Percentiles rank a stretch among this genome's conserved stretches.
Evolutionary conservation across 139 green algal species (phyloP).

Genomic region (Volvox africanus): DNA sequence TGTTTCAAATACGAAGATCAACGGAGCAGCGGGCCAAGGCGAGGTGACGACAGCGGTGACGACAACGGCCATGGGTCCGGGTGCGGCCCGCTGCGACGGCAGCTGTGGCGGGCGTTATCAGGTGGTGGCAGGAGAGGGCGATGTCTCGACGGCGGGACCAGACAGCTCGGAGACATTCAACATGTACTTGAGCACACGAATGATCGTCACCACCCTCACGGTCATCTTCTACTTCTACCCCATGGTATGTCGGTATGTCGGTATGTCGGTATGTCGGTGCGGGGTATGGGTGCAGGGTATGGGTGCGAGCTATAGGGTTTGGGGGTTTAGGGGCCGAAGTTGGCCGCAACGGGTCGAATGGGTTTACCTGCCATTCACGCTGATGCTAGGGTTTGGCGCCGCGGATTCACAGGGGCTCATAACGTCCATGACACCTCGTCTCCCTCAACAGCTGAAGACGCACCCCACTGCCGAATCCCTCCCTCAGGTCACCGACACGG

Average conservation of each 20-base stretch:
- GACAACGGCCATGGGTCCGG: neutral
- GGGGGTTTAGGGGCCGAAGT: no score
- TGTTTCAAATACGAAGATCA: no score
- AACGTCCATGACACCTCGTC: no score
- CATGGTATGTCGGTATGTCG: neutral
- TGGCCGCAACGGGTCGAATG: no score
- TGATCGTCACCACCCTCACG: conserved; percentile 3
- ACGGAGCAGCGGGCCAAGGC: neutral
- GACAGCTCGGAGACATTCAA: neutral
- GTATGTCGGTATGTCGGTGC: no score
- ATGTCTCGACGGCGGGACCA: neutral
- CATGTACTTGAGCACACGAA: conserved; percentile 6
- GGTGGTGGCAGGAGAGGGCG: neutral
- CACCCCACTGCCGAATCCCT: neutral
- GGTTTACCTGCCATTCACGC: no score
- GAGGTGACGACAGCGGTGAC: neutral
- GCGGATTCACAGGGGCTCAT: no score
- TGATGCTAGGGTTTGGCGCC: no score
- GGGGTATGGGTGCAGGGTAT: no score
- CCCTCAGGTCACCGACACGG: conserved; percentile 4
- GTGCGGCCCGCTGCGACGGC: neutral
- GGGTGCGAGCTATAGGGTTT: no score
- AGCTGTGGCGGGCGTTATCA: neutral
- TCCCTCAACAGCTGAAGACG: no score
- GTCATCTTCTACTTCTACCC: conserved; percentile 46